Base-by-base conservation (phyloP, 164 flowering plant species). In the Nelumbo lutea region DNA sequence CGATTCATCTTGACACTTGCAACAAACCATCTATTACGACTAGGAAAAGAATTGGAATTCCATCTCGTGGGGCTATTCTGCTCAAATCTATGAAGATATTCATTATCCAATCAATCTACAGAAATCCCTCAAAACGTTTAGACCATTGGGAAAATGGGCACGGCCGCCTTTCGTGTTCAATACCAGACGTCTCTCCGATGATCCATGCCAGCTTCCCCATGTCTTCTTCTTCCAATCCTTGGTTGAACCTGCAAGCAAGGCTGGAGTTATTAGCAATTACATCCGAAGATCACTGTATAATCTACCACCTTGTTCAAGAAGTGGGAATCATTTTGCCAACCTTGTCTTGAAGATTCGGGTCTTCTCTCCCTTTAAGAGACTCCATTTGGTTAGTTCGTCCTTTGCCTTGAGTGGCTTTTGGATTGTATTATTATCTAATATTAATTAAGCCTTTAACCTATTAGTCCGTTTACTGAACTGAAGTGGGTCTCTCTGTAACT, bases 51-150 rank as follows among this genome's bases (percentile, higher is more conserved):
- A 83, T 77, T 89, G 97, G 94, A 62, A 87, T 70, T 89, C 95
- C 1, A 67, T 89, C 41, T 85, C 97, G 6, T 91, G 93, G 91
- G 95, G 95, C 15, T 91, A 89, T 72, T 82, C 86, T 0, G 79
- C 70, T 5, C 85, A 89, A 2, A 77, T 90, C 1, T 89, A 90
- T 14, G 88, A 88, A 63, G 62, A 56, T 38, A 73, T 87, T 13
- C 14, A 77, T 43, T 83, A 84, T 1, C 83, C 88, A 41, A 81
- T 27, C 27, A 27, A 27, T 27, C 27, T 27, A 27, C 27, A 27
- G 27, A 27, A 27, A 27, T 27, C 27, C 27, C 27, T 27, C 27
- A 27, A 27, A 27, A 27, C 27, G 27, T 27, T 27, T 27, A 27
- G 27, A 27, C 27, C 27, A 27, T 27, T 27, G 27, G 27, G 27